Base-by-base conservation (phyloP, 2,329 filamentous ascomycete genomes). In the Aspergillus amoenus region DNA sequence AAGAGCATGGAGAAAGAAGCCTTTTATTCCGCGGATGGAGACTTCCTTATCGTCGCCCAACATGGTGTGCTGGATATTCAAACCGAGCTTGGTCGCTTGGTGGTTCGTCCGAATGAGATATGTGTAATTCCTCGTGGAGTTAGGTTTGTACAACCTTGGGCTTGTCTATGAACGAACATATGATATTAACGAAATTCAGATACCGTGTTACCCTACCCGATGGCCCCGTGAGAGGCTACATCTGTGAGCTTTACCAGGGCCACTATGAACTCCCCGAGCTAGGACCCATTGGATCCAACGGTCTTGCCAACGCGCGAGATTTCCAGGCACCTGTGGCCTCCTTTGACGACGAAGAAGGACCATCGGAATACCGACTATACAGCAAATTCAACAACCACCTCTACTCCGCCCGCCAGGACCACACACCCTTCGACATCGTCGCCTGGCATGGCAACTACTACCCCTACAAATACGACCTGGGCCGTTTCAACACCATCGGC, bases 21-120 rank as follows among this genome's bases (percentile, higher is more conserved):
- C 0, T 95, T 93, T 72, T 95, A 93, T 79, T 93, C 88, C 3
- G 88, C 91, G 0, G 90, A 93, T 68, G 90, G 90, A 12, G 90
- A 93, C 70, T 83, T 91, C 65, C 74, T 93, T 55, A 86, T 93
- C 60, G 88, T 93, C 13, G 81, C 88, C 2, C 90, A 93, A 70
- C 84, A 89, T 61, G 90, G 90, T 2, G 81, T 82, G 13, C 76
- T 93, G 40, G 88, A 93, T 67, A 88, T 93, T 60, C 84, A 87
- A 66, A 93, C 90, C 1, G 90, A 93, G 73, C 79, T 93, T 47
- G 90, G 90, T 45, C 84, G 82, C 68, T 77, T 93, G 5, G 82
- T 90, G 43, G 85, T 93, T n/a, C 82, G 89, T 53, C 89, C 89
- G 2, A 88, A 88, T 71, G 90, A 93, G 73, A 91, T 93, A 45